Evolutionary conservation across 1,284 basidiomycete species (phyloP), one percentile per base, ranked within the genome.

Genomic region (Athelia sp.): DNA sequence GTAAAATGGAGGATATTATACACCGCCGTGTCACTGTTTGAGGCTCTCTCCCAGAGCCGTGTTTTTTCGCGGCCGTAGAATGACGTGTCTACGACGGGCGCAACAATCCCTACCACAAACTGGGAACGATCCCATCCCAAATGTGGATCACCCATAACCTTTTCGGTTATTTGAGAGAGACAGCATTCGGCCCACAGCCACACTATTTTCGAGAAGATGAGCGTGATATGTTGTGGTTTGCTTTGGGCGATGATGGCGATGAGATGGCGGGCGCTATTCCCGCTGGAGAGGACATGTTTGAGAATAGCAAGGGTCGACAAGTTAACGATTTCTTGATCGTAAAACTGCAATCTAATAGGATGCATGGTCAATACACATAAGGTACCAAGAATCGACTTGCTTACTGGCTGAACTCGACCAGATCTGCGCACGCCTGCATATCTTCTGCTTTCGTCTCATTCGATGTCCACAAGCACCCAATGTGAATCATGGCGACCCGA

Each of bases 261-360:
- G 19, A 40, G 36, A n/a, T 40, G 36, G n/a, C 15, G n/a, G n/a
- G 36, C 36, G 36, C 8, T 9, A n/a, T 21, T n/a, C 36, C 36
- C 36, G 19, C n/a, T 21, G n/a, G 15, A 6, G 19, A 40, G 36
- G 36, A 40, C n/a, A 9, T 40, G 36, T n/a, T 40, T 40, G 36
- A 40, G 36, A 9, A 40, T 40, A n/a, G 36, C 36, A 9, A 40
- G 19, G 36, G 19, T 8, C 6, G 36, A 6, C 6, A 40, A 4
- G 8, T 40, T 4, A n/a, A 40, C 36, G 36, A 40, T 40, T n/a
- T 40, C 36, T 9, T 9, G 19, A n/a, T 40, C 36, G 19, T 40
- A 40, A n/a, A 40, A 40, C 19, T 40, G 36, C n/a, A n/a, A n/a
- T 40, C 36, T 40, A 40, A 29, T 6, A 40, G 36, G n/a, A 40